Percentiles rank a stretch among this genome's conserved stretches.
phyloP scores from a whole-genome alignment of 257 asterid genomes.

The Solanum ossicruentum region DNA sequence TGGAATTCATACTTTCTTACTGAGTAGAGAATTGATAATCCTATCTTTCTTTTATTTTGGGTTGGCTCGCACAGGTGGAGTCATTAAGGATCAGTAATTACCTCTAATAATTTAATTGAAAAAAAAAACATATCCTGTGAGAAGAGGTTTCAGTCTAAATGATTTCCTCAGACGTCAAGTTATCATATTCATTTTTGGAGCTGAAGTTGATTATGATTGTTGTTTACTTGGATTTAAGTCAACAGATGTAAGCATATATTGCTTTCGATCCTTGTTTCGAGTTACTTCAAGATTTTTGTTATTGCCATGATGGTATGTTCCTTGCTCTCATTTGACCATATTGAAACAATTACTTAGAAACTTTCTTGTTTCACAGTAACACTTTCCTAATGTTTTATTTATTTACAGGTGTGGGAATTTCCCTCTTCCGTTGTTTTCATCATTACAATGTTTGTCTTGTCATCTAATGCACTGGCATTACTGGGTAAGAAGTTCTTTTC shows the following conservation, averaged over 20 bases:
- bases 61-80: not conserved
- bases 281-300: conserved; percentile 76
- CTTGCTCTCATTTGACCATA: not conserved
- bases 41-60: not conserved
- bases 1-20: not conserved
- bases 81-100: not conserved
- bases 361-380: not conserved
- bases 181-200: not conserved
- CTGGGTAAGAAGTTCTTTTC: conserved; percentile 30
- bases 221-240: not conserved
- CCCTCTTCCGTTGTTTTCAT: conserved; percentile 58
- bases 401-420: conserved; percentile 75
- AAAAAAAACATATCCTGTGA: not conserved
- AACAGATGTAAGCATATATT: conserved; percentile 50
- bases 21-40: not conserved
- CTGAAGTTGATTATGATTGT: not conserved
- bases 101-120: not conserved
- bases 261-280: conserved; percentile 49
- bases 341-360: not conserved
- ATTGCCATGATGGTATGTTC: conserved; percentile 66
- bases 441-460: conserved; percentile 62
- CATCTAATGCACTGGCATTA: conserved; percentile 73
- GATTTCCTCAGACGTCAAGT: not conserved
- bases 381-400: not conserved
- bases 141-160: not conserved